Evolutionary conservation across 2,329 filamentous ascomycete species (phyloP).

Genomic region (Ophiostoma angusticollis): DNA sequence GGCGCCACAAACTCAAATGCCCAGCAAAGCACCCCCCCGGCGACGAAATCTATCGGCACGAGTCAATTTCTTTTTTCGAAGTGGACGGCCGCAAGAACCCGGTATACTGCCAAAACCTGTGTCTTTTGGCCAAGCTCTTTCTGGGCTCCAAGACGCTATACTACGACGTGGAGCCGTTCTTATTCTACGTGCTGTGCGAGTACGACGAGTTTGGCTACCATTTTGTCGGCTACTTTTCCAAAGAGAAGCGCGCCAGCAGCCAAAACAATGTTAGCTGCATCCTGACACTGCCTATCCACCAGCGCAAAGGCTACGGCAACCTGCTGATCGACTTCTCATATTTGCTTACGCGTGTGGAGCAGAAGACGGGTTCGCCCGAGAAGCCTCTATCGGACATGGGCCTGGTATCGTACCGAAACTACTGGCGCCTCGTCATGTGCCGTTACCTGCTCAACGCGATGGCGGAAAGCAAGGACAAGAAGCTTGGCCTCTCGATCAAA

Average conservation of each 20-base stretch:
- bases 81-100: slow-evolving; percentile 95
- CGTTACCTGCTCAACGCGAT: slow-evolving; percentile 59
- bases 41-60: slow-evolving; percentile 92
- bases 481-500: slow-evolving; percentile 44
- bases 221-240: slow-evolving; percentile 98
- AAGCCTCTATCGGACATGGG: slow-evolving; percentile 98
- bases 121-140: slow-evolving; percentile 89
- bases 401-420: slow-evolving; percentile 90
- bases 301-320: slow-evolving; percentile 93
- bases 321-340: slow-evolving; percentile 98
- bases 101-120: slow-evolving; percentile 97
- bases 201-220: slow-evolving; percentile 86
- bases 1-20: slow-evolving; percentile 95
- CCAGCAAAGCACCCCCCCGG: slow-evolving; percentile 92
- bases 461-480: slow-evolving; percentile 24
- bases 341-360: slow-evolving; percentile 80
- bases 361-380: slow-evolving; percentile 89
- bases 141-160: slow-evolving; percentile 97
- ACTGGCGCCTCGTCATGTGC: slow-evolving; percentile 85
- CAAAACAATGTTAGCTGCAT: slow-evolving; percentile 98
- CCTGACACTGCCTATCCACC: slow-evolving; percentile 86
- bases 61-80: slow-evolving; percentile 88
- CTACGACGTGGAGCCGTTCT: slow-evolving; percentile 92
- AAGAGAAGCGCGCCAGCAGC: slow-evolving; percentile 89
- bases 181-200: slow-evolving; percentile 95